Conservation (phyloP, 352 stramenopile species). For the Globisporangium paroecandrum region DNA sequence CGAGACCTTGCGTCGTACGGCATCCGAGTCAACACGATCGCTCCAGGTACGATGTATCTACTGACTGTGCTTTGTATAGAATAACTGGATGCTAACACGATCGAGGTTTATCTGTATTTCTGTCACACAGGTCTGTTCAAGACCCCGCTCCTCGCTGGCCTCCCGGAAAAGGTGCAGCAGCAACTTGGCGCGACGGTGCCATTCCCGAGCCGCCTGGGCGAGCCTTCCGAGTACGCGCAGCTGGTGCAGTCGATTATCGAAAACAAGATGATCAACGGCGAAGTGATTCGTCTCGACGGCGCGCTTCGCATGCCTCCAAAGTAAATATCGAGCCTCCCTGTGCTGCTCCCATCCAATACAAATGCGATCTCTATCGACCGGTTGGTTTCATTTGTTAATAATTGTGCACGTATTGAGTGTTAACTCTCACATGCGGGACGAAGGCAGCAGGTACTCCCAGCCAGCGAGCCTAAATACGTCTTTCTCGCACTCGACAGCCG, state of each 20-base stretch:
- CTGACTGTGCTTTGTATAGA: neutral
- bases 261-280: slow-evolving; percentile 98
- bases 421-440: slow-evolving; percentile 10
- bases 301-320: slow-evolving; percentile 94
- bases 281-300: slow-evolving; percentile 97
- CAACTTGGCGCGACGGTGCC: slow-evolving; percentile 92
- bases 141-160: slow-evolving; percentile 94
- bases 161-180: slow-evolving; percentile 93
- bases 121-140: slow-evolving; percentile 89
- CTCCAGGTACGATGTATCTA: slow-evolving; percentile 54
- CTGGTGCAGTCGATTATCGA: slow-evolving; percentile 95
- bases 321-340: slow-evolving; percentile 28
- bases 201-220: slow-evolving; percentile 94
- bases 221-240: slow-evolving; percentile 94
- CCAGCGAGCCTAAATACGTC: slow-evolving; percentile 52
- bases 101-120: slow-evolving; percentile 12
- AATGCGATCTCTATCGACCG: neutral
- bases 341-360: neutral
- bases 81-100: neutral
- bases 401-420: neutral
- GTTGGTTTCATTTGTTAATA: neutral
- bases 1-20: slow-evolving; percentile 91
- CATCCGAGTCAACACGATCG: slow-evolving; percentile 97
- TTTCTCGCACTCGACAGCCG: slow-evolving; percentile 48
- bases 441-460: slow-evolving; percentile 44